These are phyloP conservation scores for Oidiodendron maius DNA, from an alignment of 495 filamentous ascomycete genomes.

Conservation along the genomic window DNA sequence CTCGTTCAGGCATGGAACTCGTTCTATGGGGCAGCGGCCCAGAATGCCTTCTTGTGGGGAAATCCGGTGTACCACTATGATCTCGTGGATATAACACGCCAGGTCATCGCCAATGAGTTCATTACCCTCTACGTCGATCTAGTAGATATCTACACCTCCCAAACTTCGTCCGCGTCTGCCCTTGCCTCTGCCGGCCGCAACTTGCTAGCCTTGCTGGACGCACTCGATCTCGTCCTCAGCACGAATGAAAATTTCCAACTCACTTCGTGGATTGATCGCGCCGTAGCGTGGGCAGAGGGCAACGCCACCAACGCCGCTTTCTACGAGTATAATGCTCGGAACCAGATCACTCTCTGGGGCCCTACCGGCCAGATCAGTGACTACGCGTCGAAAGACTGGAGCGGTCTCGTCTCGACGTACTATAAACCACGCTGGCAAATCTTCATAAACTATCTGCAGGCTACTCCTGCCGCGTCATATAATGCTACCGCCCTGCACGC, in stretches of 20 bases:
- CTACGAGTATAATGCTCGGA: conserved; percentile 44
- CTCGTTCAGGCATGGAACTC: conserved; percentile 37
- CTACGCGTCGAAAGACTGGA: conserved; percentile 45
- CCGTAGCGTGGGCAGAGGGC: conserved; percentile 29
- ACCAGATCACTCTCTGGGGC: conserved; percentile 50
- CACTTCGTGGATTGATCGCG: conserved; percentile 34
- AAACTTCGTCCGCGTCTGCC: conserved; percentile 13
- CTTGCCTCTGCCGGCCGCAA: conserved; percentile 26
- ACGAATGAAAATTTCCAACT: conserved; percentile 40
- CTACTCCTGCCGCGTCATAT: conserved; percentile 23
- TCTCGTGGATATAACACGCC: conserved; percentile 44
- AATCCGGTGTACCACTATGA: conserved; percentile 43
- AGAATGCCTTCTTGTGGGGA: conserved; percentile 29
- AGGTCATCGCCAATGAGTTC: conserved; percentile 44
- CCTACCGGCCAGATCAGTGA: conserved; percentile 42
- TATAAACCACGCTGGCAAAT: conserved; percentile 41
- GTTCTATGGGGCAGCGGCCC: conserved; percentile 31
- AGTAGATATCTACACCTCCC: conserved; percentile 28
- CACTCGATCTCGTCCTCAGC: conserved; percentile 37
- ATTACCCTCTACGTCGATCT: conserved; percentile 32
- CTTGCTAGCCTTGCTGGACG: conserved; percentile 27
- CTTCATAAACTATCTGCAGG: conserved; percentile 39
- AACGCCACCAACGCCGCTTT: conserved; percentile 28
- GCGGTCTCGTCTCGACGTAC: conserved; percentile 40
- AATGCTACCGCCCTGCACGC: conserved; percentile 26